Conservation (phyloP, 257 asterid genomes). For the Ilex aquifolium region DNA sequence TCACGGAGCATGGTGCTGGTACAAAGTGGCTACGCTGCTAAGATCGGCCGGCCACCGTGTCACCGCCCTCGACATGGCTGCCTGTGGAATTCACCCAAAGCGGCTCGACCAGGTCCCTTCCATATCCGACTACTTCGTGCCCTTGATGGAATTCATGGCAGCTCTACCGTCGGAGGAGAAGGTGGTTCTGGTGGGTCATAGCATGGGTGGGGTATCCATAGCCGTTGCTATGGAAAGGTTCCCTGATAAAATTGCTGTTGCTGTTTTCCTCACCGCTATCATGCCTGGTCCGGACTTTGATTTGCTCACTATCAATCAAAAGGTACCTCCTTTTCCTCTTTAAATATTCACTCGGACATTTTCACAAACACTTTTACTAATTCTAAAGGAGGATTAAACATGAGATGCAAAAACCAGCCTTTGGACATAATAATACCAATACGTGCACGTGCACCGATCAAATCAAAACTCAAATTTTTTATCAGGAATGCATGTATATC, state of each 20-base stretch:
- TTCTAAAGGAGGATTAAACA: no score
- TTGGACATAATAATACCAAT: no score
- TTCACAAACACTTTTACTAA: no score
- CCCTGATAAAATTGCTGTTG: conserved; percentile 25
- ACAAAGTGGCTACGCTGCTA: conserved; percentile 30
- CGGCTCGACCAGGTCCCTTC: conserved; percentile 21
- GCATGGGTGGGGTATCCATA: conserved; percentile 35
- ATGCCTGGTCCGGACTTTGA: conserved; percentile 30
- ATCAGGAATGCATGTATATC: no score
- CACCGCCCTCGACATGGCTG: conserved; percentile 46
- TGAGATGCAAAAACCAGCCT: no score
- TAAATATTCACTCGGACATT: no score
- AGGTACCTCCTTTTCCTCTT: conserved; percentile 10
- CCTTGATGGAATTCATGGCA: conserved; percentile 31
- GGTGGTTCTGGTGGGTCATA: conserved; percentile 40
- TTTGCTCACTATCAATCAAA: background rate
- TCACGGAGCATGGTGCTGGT: conserved; percentile 60
- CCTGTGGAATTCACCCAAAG: conserved; percentile 28
- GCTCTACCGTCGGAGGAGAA: conserved; percentile 23
- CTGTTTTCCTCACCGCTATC: conserved; percentile 31
- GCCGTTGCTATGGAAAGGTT: conserved; percentile 38
- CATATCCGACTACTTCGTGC: conserved; percentile 26
- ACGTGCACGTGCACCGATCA: no score
- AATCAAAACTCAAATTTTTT: no score
- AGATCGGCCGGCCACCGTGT: conserved; percentile 33